Evolutionary conservation across 257 asterid genomes (phyloP), one percentile per base, ranked within the genome.

Genomic region (Ehretia macrophylla): DNA sequence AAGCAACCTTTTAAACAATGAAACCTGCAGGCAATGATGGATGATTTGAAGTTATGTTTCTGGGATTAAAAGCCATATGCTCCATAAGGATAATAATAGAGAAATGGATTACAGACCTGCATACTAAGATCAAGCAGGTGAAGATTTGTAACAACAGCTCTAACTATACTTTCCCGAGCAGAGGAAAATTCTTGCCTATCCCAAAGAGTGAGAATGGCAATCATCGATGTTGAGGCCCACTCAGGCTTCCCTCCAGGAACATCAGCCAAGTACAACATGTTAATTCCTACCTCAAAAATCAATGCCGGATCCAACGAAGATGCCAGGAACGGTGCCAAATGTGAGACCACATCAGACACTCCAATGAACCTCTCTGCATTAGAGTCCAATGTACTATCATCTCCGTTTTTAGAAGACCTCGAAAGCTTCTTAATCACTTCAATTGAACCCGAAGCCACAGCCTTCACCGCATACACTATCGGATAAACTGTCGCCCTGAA

Each of bases 191-290:
- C 97, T 69, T 89, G 95, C 58, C 97, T 86, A 67, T 89, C 97
- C 97, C 97, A 89, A 53, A 89, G 94, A 55, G 94, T 86, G 62
- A 89, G 95, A 72, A 89, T 86, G 16, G 95, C 89, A 74, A 82
- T 86, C 52, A 80, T 86, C 23, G 97, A 84, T 0, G 81, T 75
- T 42, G 95, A 86, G 57, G 97, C 97, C 97, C 95, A 89, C 77
- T 89, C 97, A 0, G 97, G 91, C 75, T 86, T 86, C 57, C 97
- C 97, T 56, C 97, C 97, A 37, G 95, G 89, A 54, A 89, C 95
- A 60, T 89, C 97, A 66, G 97, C 95, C 87, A 89, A 73, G 76
- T 84, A 89, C 52, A 89, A 69, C 97, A 86, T 89, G 72, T 89
- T 89, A 65, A 89, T 86, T 68, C 86, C 97, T 76, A 89, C 97